Conservation (phyloP, 192 early-diverging fungal species). For the Backusella westeae region DNA sequence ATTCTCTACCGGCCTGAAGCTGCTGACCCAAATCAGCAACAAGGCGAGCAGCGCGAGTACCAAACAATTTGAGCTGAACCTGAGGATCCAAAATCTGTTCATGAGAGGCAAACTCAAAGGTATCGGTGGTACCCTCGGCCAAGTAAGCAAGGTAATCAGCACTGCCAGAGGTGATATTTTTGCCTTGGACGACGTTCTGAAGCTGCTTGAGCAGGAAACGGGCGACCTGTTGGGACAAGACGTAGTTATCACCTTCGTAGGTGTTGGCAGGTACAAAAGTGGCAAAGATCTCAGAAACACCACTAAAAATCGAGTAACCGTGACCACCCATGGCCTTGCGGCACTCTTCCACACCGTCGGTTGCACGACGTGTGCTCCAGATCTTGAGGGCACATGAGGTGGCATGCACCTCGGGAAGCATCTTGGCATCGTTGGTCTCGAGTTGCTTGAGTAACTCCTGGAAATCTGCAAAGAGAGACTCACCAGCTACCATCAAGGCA, state of each 20-base stretch:
- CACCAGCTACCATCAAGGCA: conserved; percentile 59
- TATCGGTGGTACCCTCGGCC: conserved; percentile 23
- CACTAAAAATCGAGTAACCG: conserved; percentile 68
- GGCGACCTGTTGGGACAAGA: conserved; percentile 67
- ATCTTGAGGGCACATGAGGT: conserved; percentile 66
- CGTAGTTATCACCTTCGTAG: conserved; percentile 70
- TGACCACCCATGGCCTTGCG: conserved; percentile 73
- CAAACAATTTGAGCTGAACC: conserved; percentile 63
- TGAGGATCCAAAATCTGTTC: conserved; percentile 48
- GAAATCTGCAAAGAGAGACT: conserved; percentile 49
- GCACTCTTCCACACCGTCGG: conserved; percentile 68
- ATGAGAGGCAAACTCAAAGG: conserved; percentile 14
- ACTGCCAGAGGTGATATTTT: conserved; percentile 29
- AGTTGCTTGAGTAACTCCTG: conserved; percentile 52
- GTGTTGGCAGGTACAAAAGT: conserved; percentile 58
- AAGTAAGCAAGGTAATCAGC: conserved; percentile 35
- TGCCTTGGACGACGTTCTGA: conserved; percentile 39
- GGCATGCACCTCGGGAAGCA: conserved; percentile 65
- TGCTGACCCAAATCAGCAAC: conserved; percentile 58
- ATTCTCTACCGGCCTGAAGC: conserved; percentile 47
- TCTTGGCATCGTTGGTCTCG: conserved; percentile 46
- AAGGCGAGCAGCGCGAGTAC: conserved; percentile 64
- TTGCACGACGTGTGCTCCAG: conserved; percentile 52
- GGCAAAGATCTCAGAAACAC: conserved; percentile 60
- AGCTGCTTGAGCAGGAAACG: conserved; percentile 70